Percentiles rank a stretch among this genome's conserved stretches.
Conservation (phyloP, 2,329 filamentous ascomycete species). For the Penicillium sp. region DNA sequence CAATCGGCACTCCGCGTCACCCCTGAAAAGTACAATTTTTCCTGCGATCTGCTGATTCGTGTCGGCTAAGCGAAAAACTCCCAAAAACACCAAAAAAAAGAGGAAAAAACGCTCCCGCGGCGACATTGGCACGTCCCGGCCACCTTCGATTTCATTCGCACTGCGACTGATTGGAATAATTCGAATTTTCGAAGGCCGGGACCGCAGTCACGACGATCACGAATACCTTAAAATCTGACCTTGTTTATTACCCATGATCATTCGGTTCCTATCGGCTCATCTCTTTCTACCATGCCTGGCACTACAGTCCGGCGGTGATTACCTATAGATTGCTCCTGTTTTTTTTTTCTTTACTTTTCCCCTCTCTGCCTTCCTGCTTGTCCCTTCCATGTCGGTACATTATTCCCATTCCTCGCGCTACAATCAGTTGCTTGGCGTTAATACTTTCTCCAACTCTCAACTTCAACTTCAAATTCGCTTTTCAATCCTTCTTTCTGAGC, state of each 20-base stretch:
- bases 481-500: conserved; percentile 14
- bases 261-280: conserved; percentile 38
- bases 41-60: conserved; percentile 28
- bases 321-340: conserved; percentile 38
- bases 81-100: conserved; percentile 31
- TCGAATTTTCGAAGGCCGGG: conserved; percentile 10
- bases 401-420: conserved; percentile 23
- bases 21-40: conserved; percentile 33
- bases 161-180: conserved; percentile 11
- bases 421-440: conserved; percentile 27
- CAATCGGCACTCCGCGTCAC: conserved; percentile 30
- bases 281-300: conserved; percentile 33
- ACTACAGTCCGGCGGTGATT: conserved; percentile 38
- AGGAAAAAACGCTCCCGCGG: conserved; percentile 32
- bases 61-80: conserved; percentile 24
- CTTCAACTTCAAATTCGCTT: conserved; percentile 22
- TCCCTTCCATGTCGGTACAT: conserved; percentile 32
- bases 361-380: conserved; percentile 10
- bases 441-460: conserved; percentile 23
- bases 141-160: background rate
- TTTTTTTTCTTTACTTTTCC: conserved; percentile 2
- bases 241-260: conserved; percentile 27
- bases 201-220: conserved; percentile 38
- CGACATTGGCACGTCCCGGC: conserved; percentile 27
- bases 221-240: conserved; percentile 29